phyloP scores from a whole-genome alignment of 2,329 filamentous ascomycete species.

The Ophiostoma sp. region DNA sequence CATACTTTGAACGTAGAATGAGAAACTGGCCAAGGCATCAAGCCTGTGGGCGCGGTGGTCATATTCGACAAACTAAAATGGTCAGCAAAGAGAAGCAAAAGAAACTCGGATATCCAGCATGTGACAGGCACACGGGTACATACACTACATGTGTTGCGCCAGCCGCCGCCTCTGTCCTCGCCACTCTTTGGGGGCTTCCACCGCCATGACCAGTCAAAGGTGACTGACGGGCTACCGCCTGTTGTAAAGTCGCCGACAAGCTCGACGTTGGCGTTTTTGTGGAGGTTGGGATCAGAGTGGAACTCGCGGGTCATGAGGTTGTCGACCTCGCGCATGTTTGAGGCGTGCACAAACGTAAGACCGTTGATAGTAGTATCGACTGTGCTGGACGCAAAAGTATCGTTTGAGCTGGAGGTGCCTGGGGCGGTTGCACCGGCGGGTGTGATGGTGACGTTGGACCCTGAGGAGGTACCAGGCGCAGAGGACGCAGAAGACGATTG shows the following conservation, averaged over 20 bases:
- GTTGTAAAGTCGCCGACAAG: conserved; percentile 90
- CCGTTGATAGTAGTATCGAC: conserved; percentile 77
- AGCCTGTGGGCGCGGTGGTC: conserved; percentile 86
- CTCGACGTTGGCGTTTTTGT: conserved; percentile 94
- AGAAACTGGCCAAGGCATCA: conserved; percentile 84
- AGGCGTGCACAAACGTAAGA: conserved; percentile 86
- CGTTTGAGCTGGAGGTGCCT: conserved; percentile 22
- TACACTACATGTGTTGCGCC: conserved; percentile 92
- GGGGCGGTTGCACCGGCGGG: conserved; percentile 14
- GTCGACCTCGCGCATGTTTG: conserved; percentile 79
- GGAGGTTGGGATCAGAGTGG: conserved; percentile 91
- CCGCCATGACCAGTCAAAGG: conserved; percentile 95
- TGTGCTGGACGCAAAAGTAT: conserved; percentile 32
- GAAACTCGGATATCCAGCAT: not conserved
- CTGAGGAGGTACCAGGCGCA: not conserved
- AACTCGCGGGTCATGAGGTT: conserved; percentile 93
- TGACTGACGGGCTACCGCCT: conserved; percentile 72
- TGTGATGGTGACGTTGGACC: not conserved
- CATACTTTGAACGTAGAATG: conserved; percentile 85
- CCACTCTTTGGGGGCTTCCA: conserved; percentile 81
- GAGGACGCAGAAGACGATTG: conserved; percentile 37
- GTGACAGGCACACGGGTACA: conserved; percentile 31
- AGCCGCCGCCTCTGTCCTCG: conserved; percentile 84
- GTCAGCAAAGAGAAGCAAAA: conserved; percentile 29
- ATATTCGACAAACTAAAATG: conserved; percentile 80